These are phyloP conservation scores for Rhizopogon salebrosus DNA, from an alignment of 768 basidiomycete genomes.

Conservation along the genomic window DNA sequence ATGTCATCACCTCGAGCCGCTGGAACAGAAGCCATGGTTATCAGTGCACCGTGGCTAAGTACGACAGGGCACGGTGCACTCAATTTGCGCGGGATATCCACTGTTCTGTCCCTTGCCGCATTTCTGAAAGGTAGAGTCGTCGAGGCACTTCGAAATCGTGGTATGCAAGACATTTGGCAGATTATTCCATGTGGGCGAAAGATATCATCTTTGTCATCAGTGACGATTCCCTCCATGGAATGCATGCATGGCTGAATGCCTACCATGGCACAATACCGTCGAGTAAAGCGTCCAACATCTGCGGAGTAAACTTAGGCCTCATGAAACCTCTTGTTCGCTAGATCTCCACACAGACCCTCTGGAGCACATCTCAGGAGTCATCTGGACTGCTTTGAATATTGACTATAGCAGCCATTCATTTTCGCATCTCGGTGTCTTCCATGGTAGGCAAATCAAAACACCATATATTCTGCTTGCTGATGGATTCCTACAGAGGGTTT, in stretches of 20 bases:
- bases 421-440: conserved; percentile 92
- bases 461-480: background rate
- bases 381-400: conserved; percentile 93
- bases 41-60: conserved; percentile 89
- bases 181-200: conserved; percentile 90
- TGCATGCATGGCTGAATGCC: conserved; percentile 85
- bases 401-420: conserved; percentile 98
- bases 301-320: background rate
- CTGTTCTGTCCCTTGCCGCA: conserved; percentile 76
- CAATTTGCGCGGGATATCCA: conserved; percentile 85
- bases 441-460: conserved; percentile 49
- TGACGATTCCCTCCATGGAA: conserved; percentile 85
- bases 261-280: conserved; percentile 71
- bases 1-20: conserved; percentile 82
- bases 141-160: background rate
- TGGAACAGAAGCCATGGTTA: conserved; percentile 88
- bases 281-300: conserved; percentile 40
- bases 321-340: conserved; percentile 21
- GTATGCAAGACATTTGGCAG: conserved; percentile 33
- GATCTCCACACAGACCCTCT: conserved; percentile 66
- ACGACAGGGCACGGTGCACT: conserved; percentile 48
- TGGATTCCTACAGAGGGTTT: conserved; percentile 67
- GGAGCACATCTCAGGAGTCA: conserved; percentile 69
- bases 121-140: conserved; percentile 70
- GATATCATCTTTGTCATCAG: conserved; percentile 88